Evolutionary conservation across 2,329 filamentous ascomycete genomes (phyloP), one percentile per base, ranked within the genome.

Genomic region (Incumbomyces delicatus): DNA sequence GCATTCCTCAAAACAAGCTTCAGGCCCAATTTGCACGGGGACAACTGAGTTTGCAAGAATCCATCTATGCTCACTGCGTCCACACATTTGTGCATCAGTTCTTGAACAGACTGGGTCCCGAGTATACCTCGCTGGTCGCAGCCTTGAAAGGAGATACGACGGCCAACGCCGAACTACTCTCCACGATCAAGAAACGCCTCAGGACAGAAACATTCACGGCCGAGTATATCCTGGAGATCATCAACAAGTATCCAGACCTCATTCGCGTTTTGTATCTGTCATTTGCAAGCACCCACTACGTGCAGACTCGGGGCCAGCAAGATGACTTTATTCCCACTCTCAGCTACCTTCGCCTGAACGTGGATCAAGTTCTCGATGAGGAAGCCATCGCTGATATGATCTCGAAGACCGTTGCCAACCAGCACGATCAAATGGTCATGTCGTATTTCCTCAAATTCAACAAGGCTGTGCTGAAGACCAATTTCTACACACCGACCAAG

Each of bases 81-180:
- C 95, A 90, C 86, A 88, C 96, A 29, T 98, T 95, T 61, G 85
- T 95, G 32, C 88, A 94, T 62, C 92, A 98, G 68, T 98, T 98
- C 76, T 75, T 98, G 58, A 98, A 98, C 72, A 83, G 92, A 53
- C 77, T 98, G 14, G 90, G 80, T 14, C 85, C 87, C 29, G 92
- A 98, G 66, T 98, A 96, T 65, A 84, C 81, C 12, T 92, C 90
- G 3, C 75, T 98, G 34, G 80, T 83, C 6, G 82, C 87, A 42
- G 78, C 94, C 8, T 69, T 98, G 48, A 85, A 95, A 61, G 61
- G 76, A 20, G 83, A 78, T 61, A 94, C 94, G 68, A 92, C 82
- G 57, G 77, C 80, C 1, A 88, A 96, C 60, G 86, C 85, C 14
- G 87, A 92, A 59, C 76, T 95, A 50, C 76, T 98, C 31, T 85